Percentiles rank a stretch among this genome's conserved stretches.
These are phyloP conservation scores for Hawksworthiomyces lignivorus DNA, from an alignment of 2,329 filamentous ascomycete genomes.

Conservation along the genomic window DNA sequence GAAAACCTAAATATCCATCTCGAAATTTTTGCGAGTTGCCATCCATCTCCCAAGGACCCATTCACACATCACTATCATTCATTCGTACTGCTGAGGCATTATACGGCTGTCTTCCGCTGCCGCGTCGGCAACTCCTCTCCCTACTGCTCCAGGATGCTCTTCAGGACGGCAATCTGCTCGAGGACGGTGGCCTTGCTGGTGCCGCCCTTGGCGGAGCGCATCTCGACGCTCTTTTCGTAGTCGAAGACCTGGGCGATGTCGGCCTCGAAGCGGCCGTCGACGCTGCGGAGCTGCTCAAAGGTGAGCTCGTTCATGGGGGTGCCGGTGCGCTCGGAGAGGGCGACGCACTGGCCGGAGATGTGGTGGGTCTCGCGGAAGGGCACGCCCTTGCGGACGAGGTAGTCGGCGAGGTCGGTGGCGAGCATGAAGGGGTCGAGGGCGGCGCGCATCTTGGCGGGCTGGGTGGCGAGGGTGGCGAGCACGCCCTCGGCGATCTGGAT, in stretches of 20 bases:
- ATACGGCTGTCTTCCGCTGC: too few relatives aligned
- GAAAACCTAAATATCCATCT: too few relatives aligned
- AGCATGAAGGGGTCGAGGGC: conserved; percentile 79
- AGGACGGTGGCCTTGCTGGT: conserved; percentile 53
- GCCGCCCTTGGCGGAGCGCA: conserved; percentile 67
- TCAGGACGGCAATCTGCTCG: conserved; percentile 18
- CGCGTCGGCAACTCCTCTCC: too few relatives aligned
- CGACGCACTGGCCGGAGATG: conserved; percentile 67
- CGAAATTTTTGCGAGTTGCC: too few relatives aligned
- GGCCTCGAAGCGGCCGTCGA: conserved; percentile 62
- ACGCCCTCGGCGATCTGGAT: conserved; percentile 78
- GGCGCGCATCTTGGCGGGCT: conserved; percentile 68
- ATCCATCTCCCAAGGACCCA: too few relatives aligned
- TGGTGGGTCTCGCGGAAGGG: conserved; percentile 81
- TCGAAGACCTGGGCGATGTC: conserved; percentile 67
- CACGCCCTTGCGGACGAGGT: conserved; percentile 61
- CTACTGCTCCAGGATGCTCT: conserved; percentile 13
- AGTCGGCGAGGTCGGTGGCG: conserved; percentile 63
- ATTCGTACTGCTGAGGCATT: too few relatives aligned
- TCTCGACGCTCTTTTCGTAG: conserved; percentile 77
- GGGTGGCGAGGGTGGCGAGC: conserved; percentile 61
- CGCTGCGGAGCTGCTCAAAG: conserved; percentile 55
- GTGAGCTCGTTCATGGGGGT: conserved; percentile 65
- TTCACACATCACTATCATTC: too few relatives aligned
- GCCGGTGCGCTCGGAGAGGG: conserved; percentile 58